Conservation (phyloP, 495 filamentous ascomycete genomes). For the Baudoinia panamericana region DNA sequence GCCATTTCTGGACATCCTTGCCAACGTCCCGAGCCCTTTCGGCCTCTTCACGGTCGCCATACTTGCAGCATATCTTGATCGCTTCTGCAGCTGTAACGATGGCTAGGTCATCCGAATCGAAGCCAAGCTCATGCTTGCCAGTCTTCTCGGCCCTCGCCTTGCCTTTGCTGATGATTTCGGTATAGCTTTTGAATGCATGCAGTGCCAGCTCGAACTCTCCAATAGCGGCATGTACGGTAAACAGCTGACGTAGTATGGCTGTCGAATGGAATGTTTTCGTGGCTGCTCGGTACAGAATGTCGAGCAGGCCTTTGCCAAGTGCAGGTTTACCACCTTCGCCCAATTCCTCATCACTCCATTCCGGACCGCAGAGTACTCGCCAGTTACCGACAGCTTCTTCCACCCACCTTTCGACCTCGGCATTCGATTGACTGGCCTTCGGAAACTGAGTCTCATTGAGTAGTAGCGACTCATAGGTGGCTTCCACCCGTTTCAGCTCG, state of each 20-base stretch:
- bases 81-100: constrained; percentile 65
- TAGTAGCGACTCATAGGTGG: constrained; percentile 57
- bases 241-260: constrained; percentile 69
- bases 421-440: constrained; percentile 58
- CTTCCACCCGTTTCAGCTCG: constrained; percentile 64
- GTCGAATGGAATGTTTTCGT: constrained; percentile 92
- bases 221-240: constrained; percentile 70
- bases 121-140: constrained; percentile 52
- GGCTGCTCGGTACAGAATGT: constrained; percentile 51
- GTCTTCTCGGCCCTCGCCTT: constrained; percentile 69
- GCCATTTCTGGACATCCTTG: constrained; percentile 50
- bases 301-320: constrained; percentile 58
- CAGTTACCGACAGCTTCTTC: constrained; percentile 73
- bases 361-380: constrained; percentile 58
- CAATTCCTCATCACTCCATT: constrained; percentile 64
- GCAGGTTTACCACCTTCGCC: constrained; percentile 63
- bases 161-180: constrained; percentile 68
- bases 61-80: constrained; percentile 66
- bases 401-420: constrained; percentile 68
- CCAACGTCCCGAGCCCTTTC: constrained; percentile 63
- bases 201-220: constrained; percentile 82
- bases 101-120: constrained; percentile 65
- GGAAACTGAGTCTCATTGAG: constrained; percentile 69
- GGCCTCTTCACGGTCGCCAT: constrained; percentile 58
- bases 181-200: constrained; percentile 76